Base-by-base conservation (phyloP, 1,284 basidiomycete genomes). In the Butyriboletus pseudospeciosus region DNA sequence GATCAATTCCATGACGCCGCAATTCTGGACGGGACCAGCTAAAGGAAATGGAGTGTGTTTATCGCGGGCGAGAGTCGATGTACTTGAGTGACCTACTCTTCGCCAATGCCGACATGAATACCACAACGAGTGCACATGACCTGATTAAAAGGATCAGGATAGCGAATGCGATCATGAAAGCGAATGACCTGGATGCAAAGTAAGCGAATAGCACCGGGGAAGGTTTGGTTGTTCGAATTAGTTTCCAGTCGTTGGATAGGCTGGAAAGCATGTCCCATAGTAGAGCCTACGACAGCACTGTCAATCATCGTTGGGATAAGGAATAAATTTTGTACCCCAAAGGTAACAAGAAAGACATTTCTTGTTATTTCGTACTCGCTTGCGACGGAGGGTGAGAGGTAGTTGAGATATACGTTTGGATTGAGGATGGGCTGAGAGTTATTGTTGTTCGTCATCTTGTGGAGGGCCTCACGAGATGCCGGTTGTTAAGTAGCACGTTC, bases 221-320 rank as follows among this genome's bases (percentile, higher is more conserved):
- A 20, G 36, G 40, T 40, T 47, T 59, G n/a, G 42, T 51, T 17
- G 55, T 63, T 42, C 47, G 57, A 41, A 63, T 54, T 7, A 68
- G 16, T 42, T 28, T 57, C 52, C 50, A 58, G 43, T 68, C 65
- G 3, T 42, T 32, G 13, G 54, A 58, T 25, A 69, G 17, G 40
- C 59, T 69, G 23, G 60, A 61, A 32, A 66, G 57, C 25, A 68
- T 63, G 26, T 69, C 64, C 64, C 65, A 69, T 26, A 49, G 8
- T 9, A 69, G 51, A 46, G 65, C 64, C 65, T 68, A 28, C 20
- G 14, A 14, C 4, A 46, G 17, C 10, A 25, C 17, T 17, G 30
- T 67, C 43, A 62, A 40, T 46, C 39, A 30, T 48, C 37, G n/a
- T 34, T 37, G 16, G 12, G 25, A 17, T 7, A 13, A 47, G 23